Percentiles rank a stretch among this genome's conserved stretches.
Conservation (phyloP, 805 yeast species). For the Limtongia smithiae region DNA sequence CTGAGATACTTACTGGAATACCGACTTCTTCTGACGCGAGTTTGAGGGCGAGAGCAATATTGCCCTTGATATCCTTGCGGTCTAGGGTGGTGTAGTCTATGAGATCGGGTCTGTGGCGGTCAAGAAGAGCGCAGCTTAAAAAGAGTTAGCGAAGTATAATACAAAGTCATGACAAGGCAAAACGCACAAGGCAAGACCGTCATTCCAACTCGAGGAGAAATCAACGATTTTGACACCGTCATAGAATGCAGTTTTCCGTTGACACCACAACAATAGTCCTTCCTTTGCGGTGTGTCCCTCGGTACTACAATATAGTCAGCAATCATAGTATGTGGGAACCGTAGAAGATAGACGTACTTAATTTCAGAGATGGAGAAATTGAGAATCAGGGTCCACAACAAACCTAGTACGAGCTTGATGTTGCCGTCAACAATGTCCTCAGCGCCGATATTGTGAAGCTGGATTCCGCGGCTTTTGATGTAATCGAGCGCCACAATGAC, state of each 20-base stretch:
- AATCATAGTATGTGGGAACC: too few relatives aligned
- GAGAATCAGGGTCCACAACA: slow-evolving; percentile 63
- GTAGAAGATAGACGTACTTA: slow-evolving; percentile 20
- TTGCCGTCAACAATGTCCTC: slow-evolving; percentile 94
- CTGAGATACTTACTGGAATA: slow-evolving; percentile 44
- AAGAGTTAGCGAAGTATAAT: background rate
- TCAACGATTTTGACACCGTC: slow-evolving; percentile 43
- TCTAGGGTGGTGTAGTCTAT: slow-evolving; percentile 39
- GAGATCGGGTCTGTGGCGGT: slow-evolving; percentile 43
- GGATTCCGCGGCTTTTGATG: slow-evolving; percentile 39
- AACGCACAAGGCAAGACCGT: slow-evolving; percentile 44
- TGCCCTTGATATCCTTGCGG: slow-evolving; percentile 33
- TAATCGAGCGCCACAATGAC: slow-evolving; percentile 40
- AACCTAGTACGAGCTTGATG: slow-evolving; percentile 84
- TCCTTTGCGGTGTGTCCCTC: slow-evolving; percentile 44
- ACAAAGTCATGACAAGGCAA: background rate
- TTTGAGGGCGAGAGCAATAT: slow-evolving; percentile 41
- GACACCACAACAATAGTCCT: slow-evolving; percentile 53
- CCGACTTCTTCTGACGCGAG: slow-evolving; percentile 47
- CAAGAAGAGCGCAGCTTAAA: slow-evolving; percentile 42
- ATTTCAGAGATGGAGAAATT: slow-evolving; percentile 41
- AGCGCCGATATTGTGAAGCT: slow-evolving; percentile 45
- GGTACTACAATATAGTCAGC: slow-evolving; percentile 29
- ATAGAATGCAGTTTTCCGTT: slow-evolving; percentile 43
- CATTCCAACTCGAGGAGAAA: slow-evolving; percentile 55